Evolutionary conservation across 2,329 filamentous ascomycete species (phyloP).

Genomic region (Trichoderma sp.): DNA sequence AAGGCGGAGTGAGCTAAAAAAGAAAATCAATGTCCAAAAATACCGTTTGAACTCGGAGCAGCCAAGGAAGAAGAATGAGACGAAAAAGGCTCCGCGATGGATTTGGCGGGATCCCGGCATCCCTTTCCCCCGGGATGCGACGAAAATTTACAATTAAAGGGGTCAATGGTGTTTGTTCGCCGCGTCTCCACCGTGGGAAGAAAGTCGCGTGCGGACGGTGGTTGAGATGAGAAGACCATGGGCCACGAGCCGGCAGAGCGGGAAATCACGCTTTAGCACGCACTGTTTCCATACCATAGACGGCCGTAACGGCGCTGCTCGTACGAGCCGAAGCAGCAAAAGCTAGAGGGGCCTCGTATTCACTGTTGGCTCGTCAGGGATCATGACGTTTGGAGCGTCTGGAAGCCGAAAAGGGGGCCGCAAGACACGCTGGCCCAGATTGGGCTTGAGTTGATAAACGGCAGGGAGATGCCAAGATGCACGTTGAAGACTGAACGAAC

Average conservation of each 20-base stretch:
- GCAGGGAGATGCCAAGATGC: not conserved
- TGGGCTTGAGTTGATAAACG: not conserved
- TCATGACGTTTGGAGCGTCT: conserved; percentile 4
- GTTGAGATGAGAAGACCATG: not conserved
- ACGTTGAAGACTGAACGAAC: not conserved
- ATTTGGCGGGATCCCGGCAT: not conserved
- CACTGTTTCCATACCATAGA: conserved; percentile 1
- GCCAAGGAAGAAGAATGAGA: not conserved
- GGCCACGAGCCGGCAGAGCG: not conserved
- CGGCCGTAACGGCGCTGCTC: not conserved
- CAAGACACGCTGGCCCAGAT: conserved; percentile 2
- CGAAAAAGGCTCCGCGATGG: not conserved
- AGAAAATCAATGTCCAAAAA: not conserved
- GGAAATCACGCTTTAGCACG: conserved; percentile 13
- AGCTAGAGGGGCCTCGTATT: conserved; percentile 14
- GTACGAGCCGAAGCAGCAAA: conserved; percentile 9
- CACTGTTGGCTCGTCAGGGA: conserved; percentile 6
- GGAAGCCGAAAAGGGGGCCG: conserved; percentile 1
- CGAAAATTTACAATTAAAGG: conserved; percentile 7
- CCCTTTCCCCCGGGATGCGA: not conserved
- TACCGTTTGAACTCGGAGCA: not conserved
- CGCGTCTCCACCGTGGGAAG: conserved; percentile 16
- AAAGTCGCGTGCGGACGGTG: not conserved
- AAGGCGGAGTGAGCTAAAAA: not conserved
- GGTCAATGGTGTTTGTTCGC: conserved; percentile 13